Evolutionary conservation across 1,284 basidiomycete genomes (phyloP).

Genomic region (Ceratobasidium sp.): DNA sequence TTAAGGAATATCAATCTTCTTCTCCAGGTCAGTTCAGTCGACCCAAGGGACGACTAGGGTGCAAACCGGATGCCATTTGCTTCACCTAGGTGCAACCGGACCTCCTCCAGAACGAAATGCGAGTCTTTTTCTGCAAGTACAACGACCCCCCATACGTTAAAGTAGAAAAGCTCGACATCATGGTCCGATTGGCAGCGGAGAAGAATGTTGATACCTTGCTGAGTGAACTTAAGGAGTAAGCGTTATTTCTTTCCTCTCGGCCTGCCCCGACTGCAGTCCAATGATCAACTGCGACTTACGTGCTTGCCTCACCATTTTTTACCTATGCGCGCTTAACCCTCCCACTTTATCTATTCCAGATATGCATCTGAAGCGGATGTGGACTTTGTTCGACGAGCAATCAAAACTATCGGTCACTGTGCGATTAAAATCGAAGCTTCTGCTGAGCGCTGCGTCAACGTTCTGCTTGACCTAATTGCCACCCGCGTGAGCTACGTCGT

Average conservation of each 20-base stretch:
- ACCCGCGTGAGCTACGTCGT: constrained; percentile 97
- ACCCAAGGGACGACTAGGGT: too few relatives aligned
- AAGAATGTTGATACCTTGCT: constrained; percentile 93
- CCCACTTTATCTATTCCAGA: constrained; percentile 51
- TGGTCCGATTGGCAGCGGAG: constrained; percentile 92
- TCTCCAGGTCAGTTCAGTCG: constrained; percentile 81
- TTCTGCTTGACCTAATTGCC: constrained; percentile 87
- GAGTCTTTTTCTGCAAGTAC: constrained; percentile 99
- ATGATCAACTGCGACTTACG: too few relatives aligned
- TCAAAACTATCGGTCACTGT: constrained; percentile 94
- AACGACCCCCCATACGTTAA: constrained; percentile 99
- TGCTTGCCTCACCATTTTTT: not conserved
- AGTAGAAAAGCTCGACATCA: constrained; percentile 97
- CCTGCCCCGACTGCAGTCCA: not conserved
- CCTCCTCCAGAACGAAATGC: constrained; percentile 92
- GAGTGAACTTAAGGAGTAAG: constrained; percentile 93
- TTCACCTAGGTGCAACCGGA: constrained; percentile 60
- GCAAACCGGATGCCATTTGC: not conserved
- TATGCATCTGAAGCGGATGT: constrained; percentile 98
- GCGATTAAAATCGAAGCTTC: constrained; percentile 94
- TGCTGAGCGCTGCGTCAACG: constrained; percentile 94
- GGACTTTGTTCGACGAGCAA: constrained; percentile 93
- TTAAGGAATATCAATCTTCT: constrained; percentile 96
- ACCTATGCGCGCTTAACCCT: not conserved
- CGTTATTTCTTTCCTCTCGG: constrained; percentile 39